Base-by-base conservation (phyloP, 176 grass and related monocot species). In the Oryza meyeriana region DNA sequence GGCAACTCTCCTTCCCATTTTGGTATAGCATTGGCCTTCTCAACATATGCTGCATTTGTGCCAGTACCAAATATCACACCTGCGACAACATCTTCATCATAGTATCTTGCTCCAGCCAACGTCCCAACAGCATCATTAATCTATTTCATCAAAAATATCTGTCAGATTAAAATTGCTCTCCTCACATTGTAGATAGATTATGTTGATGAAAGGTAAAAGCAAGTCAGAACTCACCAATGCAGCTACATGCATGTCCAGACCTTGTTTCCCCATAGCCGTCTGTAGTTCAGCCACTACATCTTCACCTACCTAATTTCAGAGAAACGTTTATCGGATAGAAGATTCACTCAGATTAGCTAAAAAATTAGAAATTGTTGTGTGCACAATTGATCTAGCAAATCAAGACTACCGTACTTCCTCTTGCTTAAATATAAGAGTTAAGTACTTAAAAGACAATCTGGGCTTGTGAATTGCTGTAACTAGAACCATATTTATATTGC, bases 41-140 rank as follows among this genome's bases (percentile, higher is more conserved):
- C 94, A 34, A 94, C 90, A 90, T 97, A 97, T 40, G 94, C 92
- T 17, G 92, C 92, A 87, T 97, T 97, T 40, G 92, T 97, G 79
- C 94, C 94, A 1, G 94, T 97, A 35, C 94, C 92, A 77, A 97
- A 87, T 87, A 94, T 98, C 30, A 98, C 92, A 82, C 90, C 95
- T 24, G 86, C 85, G 5, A 82, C 74, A 13, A 90, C 95, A 89
- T 98, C 81, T 31, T 98, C 47, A 58, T 98, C 92, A 2, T 85
- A 63, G 71, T 93, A 98, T 62, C 92, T 94, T 65, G 86, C 88
- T 87, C 90, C 95, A 70, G 90, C 92, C 74, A 98, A 82, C 42
- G 90, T 98, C 41, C 92, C 95, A 71, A 98, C 86, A 75, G 92
- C 88, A 38, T 98, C 95, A 77, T 98, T 98, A 61, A 94, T 89